Evolutionary conservation across 2,329 filamentous ascomycete species (phyloP).

Genomic region (Fusarium dimerum): DNA sequence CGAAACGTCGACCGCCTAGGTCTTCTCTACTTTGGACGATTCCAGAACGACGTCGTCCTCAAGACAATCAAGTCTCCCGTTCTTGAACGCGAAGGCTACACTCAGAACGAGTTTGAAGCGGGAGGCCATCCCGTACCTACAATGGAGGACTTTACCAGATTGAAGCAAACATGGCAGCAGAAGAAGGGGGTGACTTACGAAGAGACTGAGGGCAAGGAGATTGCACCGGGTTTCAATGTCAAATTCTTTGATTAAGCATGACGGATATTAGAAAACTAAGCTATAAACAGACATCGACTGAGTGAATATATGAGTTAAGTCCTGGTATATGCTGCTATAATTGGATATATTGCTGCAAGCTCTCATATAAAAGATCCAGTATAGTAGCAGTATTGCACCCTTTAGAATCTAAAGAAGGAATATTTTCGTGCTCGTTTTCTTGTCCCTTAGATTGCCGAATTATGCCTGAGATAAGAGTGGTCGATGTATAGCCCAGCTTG

Average conservation of each 20-base stretch:
- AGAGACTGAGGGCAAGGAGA: constrained; percentile 33
- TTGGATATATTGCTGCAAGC: too few relatives aligned
- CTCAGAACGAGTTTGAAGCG: constrained; percentile 40
- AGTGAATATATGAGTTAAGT: not conserved
- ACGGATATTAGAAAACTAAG: too few relatives aligned
- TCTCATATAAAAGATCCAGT: too few relatives aligned
- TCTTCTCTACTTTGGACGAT: constrained; percentile 52
- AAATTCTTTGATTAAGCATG: constrained; percentile 14
- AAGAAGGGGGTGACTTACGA: constrained; percentile 28
- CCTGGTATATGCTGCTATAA: not conserved
- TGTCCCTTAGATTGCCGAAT: too few relatives aligned
- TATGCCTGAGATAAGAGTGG: too few relatives aligned
- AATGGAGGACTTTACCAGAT: constrained; percentile 40
- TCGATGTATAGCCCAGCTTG: too few relatives aligned
- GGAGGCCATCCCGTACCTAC: constrained; percentile 34
- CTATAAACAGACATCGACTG: not conserved
- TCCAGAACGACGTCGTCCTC: constrained; percentile 40
- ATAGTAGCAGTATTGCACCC: too few relatives aligned
- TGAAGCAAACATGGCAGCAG: constrained; percentile 42
- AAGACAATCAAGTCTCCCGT: constrained; percentile 41
- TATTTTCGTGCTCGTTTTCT: too few relatives aligned
- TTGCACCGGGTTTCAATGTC: constrained; percentile 37
- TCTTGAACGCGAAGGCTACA: constrained; percentile 35
- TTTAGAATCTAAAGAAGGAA: too few relatives aligned
- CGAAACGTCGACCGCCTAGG: constrained; percentile 49